These are phyloP conservation scores for Chaetomium globosum DNA, from an alignment of 2,329 filamentous ascomycete species.

Conservation along the genomic window DNA sequence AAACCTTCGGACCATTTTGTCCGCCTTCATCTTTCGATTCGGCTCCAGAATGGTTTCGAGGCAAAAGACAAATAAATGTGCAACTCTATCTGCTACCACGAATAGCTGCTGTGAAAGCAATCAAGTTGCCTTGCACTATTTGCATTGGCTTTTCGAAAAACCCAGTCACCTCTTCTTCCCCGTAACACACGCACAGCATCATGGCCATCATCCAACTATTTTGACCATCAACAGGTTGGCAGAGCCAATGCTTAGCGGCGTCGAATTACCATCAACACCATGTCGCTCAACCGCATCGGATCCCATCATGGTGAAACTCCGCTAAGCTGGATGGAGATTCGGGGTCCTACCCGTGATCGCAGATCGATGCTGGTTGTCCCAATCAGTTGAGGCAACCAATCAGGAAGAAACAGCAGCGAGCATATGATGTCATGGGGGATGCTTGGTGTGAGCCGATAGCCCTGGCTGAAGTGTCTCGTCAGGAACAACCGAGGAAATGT, in stretches of 20 bases:
- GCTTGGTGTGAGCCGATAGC: not conserved
- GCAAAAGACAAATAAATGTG: not conserved
- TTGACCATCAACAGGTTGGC: not conserved
- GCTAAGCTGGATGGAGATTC: not conserved
- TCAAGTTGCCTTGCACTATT: not conserved
- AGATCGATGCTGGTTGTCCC: not conserved
- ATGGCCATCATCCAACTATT: not conserved
- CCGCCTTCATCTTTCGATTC: not conserved
- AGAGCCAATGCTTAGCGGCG: not conserved
- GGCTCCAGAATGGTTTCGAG: not conserved
- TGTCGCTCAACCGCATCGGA: not conserved
- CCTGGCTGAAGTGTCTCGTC: not conserved
- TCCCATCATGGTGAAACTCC: not conserved
- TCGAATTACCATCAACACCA: not conserved
- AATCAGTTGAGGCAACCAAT: constrained; percentile 8
- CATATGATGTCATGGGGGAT: constrained; percentile 17
- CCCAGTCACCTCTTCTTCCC: not conserved
- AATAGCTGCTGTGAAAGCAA: not conserved
- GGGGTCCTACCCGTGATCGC: not conserved
- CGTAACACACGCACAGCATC: not conserved
- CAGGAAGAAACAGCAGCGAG: not conserved
- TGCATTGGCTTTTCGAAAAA: not conserved
- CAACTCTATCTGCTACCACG: not conserved
- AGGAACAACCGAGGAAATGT: not conserved
- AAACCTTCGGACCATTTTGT: not conserved